These are phyloP conservation scores for Waltergamsia citrina DNA, from an alignment of 2,329 filamentous ascomycete genomes.

Conservation along the genomic window DNA sequence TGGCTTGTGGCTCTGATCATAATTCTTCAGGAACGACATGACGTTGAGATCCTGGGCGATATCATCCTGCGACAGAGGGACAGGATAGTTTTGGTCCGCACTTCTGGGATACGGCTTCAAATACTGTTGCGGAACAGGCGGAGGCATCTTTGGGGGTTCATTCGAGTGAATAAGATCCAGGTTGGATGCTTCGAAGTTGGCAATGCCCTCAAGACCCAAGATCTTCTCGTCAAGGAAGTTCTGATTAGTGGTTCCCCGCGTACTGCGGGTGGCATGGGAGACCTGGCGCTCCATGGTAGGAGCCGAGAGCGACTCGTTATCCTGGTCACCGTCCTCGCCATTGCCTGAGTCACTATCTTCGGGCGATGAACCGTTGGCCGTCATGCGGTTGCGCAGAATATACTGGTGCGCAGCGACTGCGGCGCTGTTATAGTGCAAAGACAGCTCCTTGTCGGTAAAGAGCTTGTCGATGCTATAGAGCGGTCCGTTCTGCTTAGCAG, in stretches of 20 bases:
- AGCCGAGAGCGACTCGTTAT: conserved; percentile 35
- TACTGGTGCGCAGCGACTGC: conserved; percentile 54
- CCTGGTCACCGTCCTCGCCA: conserved; percentile 38
- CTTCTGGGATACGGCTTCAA: conserved; percentile 46
- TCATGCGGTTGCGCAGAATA: conserved; percentile 46
- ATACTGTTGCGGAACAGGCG: conserved; percentile 46
- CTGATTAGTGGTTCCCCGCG: conserved; percentile 40
- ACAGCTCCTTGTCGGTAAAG: conserved; percentile 61
- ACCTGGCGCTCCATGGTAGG: conserved; percentile 53
- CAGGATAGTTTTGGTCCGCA: conserved; percentile 46
- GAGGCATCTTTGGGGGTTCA: conserved; percentile 48
- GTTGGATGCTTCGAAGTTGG: conserved; percentile 49
- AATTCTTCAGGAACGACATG: conserved; percentile 48
- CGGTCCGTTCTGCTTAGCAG: conserved; percentile 46
- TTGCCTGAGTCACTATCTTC: conserved; percentile 46
- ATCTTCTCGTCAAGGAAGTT: conserved; percentile 50
- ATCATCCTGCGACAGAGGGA: conserved; percentile 39
- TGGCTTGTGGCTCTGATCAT: conserved; percentile 40
- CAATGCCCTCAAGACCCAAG: conserved; percentile 49
- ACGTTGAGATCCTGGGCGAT: conserved; percentile 45
- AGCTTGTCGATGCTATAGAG: conserved; percentile 61
- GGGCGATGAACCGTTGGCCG: conserved; percentile 35
- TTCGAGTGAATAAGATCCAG: conserved; percentile 45
- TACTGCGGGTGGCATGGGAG: conserved; percentile 56
- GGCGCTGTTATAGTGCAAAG: conserved; percentile 54